These are phyloP conservation scores for Pseudonectria foliicola DNA, from an alignment of 2,329 filamentous ascomycete genomes.

Conservation along the genomic window DNA sequence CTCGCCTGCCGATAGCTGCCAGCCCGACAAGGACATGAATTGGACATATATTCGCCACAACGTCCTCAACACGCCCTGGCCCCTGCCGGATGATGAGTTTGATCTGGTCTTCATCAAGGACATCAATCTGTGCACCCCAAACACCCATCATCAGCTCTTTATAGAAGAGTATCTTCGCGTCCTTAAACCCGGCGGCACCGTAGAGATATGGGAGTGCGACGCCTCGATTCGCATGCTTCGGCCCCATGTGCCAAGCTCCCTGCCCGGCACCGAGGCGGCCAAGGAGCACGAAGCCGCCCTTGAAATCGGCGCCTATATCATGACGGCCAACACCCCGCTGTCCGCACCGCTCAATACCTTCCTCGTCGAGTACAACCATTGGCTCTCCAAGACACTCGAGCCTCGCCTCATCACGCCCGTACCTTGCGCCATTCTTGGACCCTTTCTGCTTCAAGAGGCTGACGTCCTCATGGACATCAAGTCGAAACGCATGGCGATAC, in stretches of 20 bases:
- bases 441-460: slow-evolving; percentile 75
- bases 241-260: slow-evolving; percentile 59
- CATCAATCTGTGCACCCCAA: slow-evolving; percentile 58
- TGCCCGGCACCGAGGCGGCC: slow-evolving; percentile 28
- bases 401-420: slow-evolving; percentile 61
- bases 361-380: slow-evolving; percentile 74
- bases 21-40: slow-evolving; percentile 65
- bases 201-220: slow-evolving; percentile 90
- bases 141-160: slow-evolving; percentile 46
- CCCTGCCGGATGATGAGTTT: slow-evolving; percentile 73
- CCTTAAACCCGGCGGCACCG: slow-evolving; percentile 65
- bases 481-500: slow-evolving; percentile 76
- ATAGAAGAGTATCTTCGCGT: slow-evolving; percentile 71
- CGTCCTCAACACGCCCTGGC: slow-evolving; percentile 65
- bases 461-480: slow-evolving; percentile 63
- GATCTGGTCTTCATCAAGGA: slow-evolving; percentile 89
- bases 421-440: slow-evolving; percentile 70
- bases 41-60: slow-evolving; percentile 90
- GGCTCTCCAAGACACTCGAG: slow-evolving; percentile 72
- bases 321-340: slow-evolving; percentile 77
- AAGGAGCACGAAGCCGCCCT: slow-evolving; percentile 59
- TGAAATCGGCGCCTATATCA: slow-evolving; percentile 70
- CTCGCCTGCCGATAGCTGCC: slow-evolving; percentile 31
- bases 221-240: slow-evolving; percentile 75
- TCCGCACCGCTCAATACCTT: slow-evolving; percentile 74